Evolutionary conservation across 208 protist genomes (phyloP), one percentile per base, ranked within the genome.

Genomic region (Angomonas deanei): DNA sequence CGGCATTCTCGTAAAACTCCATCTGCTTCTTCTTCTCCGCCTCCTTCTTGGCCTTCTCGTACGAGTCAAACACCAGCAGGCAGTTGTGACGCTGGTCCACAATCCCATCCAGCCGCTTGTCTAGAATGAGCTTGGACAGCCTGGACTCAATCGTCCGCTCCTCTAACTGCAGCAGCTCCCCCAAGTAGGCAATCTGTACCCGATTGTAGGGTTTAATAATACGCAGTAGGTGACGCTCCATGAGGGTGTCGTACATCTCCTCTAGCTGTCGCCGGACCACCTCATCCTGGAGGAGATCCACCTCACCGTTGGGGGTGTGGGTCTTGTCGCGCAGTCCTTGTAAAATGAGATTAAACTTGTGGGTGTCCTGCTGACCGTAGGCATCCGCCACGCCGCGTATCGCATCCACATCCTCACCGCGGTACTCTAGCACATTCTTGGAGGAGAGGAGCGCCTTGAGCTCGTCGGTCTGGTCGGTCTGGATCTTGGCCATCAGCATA

Each of bases 81-180:
- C 92, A 98, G 34, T 85, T 74, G 57, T 91, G 79, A 59, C 92
- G 79, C 68, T 97, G 89, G 39, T 97, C 92, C 10, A 96, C 86
- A 32, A 94, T 94, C 11, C 97, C 98, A 34, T 72, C 66, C 42
- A 99, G 88, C 73, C 98, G 98, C 36, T 97, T 91, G 78, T 99
- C 98, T 0, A 99, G 79, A 67, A 99, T 99, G 73, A 99, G 99
- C 70, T 99, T 94, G 24, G 97, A 99, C 0, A 99, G 77, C 38
- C 80, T 86, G 33, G 73, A 74, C 81, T 96, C 89, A 33, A 96
- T 78, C 10, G 74, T 58, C 34, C 72, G 78, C 23, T 59, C 78
- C 28, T 93, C 85, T 11, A 99, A 77, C 50, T 88, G 64, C 62
- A 99, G 85, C 1, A 98, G 66, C 17, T 67, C 21, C 6, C 97